Evolutionary conservation across 2,329 filamentous ascomycete genomes (phyloP).

Genomic region (Fonsecaea monophora): DNA sequence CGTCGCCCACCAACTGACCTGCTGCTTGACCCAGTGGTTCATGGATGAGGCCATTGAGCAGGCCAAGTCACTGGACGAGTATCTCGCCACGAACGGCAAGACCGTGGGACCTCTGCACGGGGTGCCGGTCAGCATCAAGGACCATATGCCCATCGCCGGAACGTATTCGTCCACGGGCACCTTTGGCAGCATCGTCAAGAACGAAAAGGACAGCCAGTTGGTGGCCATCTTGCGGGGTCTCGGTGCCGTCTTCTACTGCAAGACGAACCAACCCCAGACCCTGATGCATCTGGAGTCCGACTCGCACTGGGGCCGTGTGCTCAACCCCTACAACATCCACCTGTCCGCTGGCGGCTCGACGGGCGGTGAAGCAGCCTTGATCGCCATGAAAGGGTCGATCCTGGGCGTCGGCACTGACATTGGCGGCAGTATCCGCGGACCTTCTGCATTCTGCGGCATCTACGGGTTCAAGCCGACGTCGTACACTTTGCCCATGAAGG

Average conservation of each 20-base stretch:
- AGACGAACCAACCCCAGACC: conserved; percentile 45
- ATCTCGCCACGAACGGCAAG: conserved; percentile 48
- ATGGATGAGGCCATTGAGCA: conserved; percentile 58
- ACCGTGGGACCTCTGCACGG: conserved; percentile 67
- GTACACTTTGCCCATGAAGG: conserved; percentile 48
- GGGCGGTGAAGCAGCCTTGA: conserved; percentile 64
- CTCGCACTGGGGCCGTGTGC: conserved; percentile 49
- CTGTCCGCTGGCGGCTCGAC: conserved; percentile 62
- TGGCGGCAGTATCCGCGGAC: conserved; percentile 51
- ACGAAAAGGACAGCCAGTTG: conserved; percentile 30
- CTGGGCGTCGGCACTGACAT: conserved; percentile 64
- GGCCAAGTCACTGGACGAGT: conserved; percentile 57
- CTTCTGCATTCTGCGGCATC: conserved; percentile 50
- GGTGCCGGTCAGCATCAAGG: conserved; percentile 62
- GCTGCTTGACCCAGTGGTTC: conserved; percentile 60
- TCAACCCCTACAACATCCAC: conserved; percentile 61
- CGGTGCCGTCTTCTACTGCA: conserved; percentile 45
- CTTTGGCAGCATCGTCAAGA: conserved; percentile 22
- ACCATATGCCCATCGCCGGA: conserved; percentile 51
- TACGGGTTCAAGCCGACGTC: conserved; percentile 52
- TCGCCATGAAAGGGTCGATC: conserved; percentile 60
- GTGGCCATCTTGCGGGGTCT: conserved; percentile 40
- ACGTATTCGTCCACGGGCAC: conserved; percentile 24
- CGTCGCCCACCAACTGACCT: conserved; percentile 47
- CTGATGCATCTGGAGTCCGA: conserved; percentile 45